Base-by-base conservation (phyloP, 129 eudicot species). In the Pulicaria dysenterica region DNA sequence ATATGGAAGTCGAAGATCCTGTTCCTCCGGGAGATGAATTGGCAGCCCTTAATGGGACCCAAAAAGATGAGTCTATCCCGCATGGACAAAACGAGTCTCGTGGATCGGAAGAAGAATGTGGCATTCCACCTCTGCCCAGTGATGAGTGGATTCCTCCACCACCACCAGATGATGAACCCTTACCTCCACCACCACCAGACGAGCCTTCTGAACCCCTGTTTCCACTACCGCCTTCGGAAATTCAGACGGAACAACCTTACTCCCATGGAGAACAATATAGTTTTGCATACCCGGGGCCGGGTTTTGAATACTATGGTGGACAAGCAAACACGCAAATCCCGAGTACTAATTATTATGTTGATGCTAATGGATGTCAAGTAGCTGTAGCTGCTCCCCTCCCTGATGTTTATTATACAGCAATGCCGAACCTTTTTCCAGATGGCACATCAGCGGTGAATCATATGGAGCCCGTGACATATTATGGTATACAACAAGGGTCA, bases 121-220 rank as follows among this genome's bases (percentile, higher is more conserved):
- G 62, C 39, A 62, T 74, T 74, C 84, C 89, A 69, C 67, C 37
- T 31, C 95, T 86, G 50, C 96, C 91, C 11, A 91, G 87, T 15
- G 91, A 85, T 48, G 86, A 87, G 13, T 88, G 88, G 60, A 79
- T 92, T 82, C 84, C 89, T 44, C 98, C 96, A 0, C 99, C 99
- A 24, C 98, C 93, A 39, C 99, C 97, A 17, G 97, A 93, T 59
- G 96, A 90, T 56, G 81, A 84, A 70, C 89, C 90, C 57, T 80
- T 83, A 50, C 82, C 86, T 64, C 99, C 93, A 7, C 99, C 97
- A 51, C 99, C 96, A 3, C 99, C 99, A 53, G 97, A 91, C 0
- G 97, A 88, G 54, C 96, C 81, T 53, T 84, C 86, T 13, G 96
- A 91, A 54, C 84, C 81, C 63, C 45, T 74, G 12, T 48, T 72